Base-by-base conservation (phyloP, 2,329 filamentous ascomycete species). In the Botrytis hyacinthi region DNA sequence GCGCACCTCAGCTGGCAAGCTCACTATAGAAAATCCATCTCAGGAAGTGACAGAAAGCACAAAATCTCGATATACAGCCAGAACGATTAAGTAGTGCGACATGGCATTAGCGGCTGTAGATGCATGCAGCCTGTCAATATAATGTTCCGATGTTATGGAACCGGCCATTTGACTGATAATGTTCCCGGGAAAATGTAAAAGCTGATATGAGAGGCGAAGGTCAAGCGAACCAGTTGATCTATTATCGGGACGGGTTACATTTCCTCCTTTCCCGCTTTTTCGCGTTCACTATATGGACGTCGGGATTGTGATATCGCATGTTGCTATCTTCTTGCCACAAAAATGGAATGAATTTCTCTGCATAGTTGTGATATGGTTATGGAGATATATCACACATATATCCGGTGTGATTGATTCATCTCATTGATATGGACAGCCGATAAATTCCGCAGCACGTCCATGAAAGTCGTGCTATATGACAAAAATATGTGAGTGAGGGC, bases 371-470 rank as follows among this genome's bases (percentile, higher is more conserved):
- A 57, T 29, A 29, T 35, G 20, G 20, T 26, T n/a, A 42, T 65
- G 61, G n/a, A 61, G 59, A 65, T 29, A 32, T 42, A 46, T 18
- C 29, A 1, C 22, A 42, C n/a, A 63, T 29, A 62, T 42, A 14
- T 6, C 18, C 42, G 61, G 40, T 32, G 6, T 4, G 3, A 46
- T 51, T 29, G 10, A 26, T 40, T 54, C 65, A 57, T 57, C 35
- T 57, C 66, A 57, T 69, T 37, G 37, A 69, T 26, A 26, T 69
- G 22, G 57, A 57, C 14, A 26, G 48, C 66, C 37, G 35, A 69
- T 44, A 57, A 57, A 69, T n/a, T 54, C 18, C 37, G 66, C 51
- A 40, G 37, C 8, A 37, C n/a, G 14, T 57, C 40, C 35, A 57
- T 57, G 22, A 7, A 37, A 42, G 66, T 57, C n/a, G 66, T 57